Conservation (phyloP, 306 rosid genomes). For the Malus sylvestris region DNA sequence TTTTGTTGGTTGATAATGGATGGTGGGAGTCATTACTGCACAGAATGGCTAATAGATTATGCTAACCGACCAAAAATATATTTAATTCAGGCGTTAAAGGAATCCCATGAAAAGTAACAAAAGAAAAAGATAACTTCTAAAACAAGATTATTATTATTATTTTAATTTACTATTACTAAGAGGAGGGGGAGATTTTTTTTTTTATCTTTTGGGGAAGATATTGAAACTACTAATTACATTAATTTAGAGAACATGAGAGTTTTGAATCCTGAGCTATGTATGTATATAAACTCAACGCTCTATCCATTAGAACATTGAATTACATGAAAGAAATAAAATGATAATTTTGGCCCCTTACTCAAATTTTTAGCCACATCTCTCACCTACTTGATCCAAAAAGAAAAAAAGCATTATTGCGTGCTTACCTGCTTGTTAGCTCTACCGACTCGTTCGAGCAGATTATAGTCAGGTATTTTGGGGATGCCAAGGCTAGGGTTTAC, state of each 20-base stretch:
- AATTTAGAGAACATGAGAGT: too few species aligned
- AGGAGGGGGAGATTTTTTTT: too few species aligned
- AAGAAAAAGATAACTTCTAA: not conserved
- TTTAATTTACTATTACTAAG: too few species aligned
- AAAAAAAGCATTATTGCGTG: not conserved
- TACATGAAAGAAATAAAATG: too few species aligned
- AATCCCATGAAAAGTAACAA: not conserved
- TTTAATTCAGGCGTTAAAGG: not conserved
- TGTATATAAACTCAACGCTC: too few species aligned
- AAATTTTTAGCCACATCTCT: not conserved
- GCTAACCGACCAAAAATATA: not conserved
- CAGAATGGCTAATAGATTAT: not conserved
- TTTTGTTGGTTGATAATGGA: too few species aligned
- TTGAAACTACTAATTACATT: too few species aligned
- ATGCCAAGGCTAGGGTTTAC: not conserved
- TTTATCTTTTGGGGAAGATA: too few species aligned
- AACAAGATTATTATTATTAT: not conserved
- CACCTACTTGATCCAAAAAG: not conserved
- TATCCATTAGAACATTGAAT: too few species aligned
- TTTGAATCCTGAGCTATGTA: too few species aligned
- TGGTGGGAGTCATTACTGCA: too few species aligned
- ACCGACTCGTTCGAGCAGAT: not conserved
- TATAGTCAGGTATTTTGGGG: not conserved
- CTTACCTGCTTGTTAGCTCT: not conserved
- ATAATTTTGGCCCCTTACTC: not conserved